Base-by-base conservation (phyloP, 2,329 filamentous ascomycete genomes). In the Leptoxyphium fumago region DNA sequence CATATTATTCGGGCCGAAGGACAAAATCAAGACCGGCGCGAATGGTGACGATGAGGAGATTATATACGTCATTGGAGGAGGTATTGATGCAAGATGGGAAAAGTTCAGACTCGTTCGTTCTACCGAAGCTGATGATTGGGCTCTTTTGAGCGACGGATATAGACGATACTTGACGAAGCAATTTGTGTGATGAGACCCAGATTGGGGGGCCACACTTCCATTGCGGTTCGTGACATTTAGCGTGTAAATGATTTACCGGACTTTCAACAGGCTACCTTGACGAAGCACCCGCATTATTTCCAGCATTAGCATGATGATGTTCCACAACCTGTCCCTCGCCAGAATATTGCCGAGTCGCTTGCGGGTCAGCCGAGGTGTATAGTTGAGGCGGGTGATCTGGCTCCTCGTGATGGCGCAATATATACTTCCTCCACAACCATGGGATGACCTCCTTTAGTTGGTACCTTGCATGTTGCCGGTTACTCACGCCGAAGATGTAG, bases 1-100 rank as follows among this genome's bases (percentile, higher is more conserved):
- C 7, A 73, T 95, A 45, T 87, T 87, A 2, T 96, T 93, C 86
- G 55, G 54, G 29, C 52, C 54, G 2, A 43, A 46, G 9, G 41
- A 42, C 6, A 46, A 41, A 14, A 39, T 28, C 42, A 30, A 14
- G 34, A 14, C 28, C 41, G 30, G 38, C 21, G 30, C 29, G n/a
- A 47, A 36, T 10, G 55, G 55, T 15, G 52, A 58, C 17, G 50
- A 54, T 21, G 54, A 55, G 2, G 53, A 48, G 2, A 43, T 47
- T 10, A 38, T 63, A 1, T 58, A 55, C 45, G 55, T 61, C 29
- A 48, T 62, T 14, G 60, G 55, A 15, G 60, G 60, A 15, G 60
- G 60, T 2, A 52, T 49, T 28, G 57, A 62, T 47, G 52, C 57
- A 6, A 49, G 55, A 11, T 63, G 60, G 60, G 59, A 63, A 43